Conservation (phyloP, 306 rosid genomes). For the Castanea crenata region DNA sequence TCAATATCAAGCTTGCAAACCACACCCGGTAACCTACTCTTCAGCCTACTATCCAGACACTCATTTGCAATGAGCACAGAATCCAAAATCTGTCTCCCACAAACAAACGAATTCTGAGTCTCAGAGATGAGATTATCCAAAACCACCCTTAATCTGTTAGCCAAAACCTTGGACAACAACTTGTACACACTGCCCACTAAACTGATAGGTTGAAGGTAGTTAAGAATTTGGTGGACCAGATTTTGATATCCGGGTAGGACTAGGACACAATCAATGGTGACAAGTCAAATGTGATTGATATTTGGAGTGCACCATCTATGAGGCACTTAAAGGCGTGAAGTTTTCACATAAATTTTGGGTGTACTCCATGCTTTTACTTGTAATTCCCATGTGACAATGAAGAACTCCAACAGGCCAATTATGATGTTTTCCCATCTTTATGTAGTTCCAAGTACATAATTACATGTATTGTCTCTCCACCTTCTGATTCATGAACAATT, state of each 20-base stretch:
- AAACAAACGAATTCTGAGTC: too few species aligned
- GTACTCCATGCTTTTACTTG: not conserved
- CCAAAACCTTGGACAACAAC: too few species aligned
- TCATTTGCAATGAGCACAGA: too few species aligned
- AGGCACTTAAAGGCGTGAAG: not conserved
- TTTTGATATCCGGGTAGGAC: not conserved
- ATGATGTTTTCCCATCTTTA: not conserved
- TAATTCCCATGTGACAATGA: not conserved
- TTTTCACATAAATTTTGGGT: not conserved
- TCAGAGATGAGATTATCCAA: too few species aligned
- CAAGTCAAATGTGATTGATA: not conserved
- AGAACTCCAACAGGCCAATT: constrained; percentile 2
- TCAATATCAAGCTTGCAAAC: too few species aligned
- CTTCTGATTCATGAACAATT: constrained; percentile 3
- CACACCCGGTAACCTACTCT: too few species aligned
- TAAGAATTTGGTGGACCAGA: not conserved
- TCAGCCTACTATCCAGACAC: too few species aligned
- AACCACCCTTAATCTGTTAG: too few species aligned
- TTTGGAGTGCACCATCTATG: not conserved
- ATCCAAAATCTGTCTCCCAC: too few species aligned
- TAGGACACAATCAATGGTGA: not conserved
- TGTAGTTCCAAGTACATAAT: not conserved
- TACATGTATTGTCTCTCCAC: not conserved
- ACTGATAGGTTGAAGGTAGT: not conserved
- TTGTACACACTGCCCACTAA: too few species aligned